Conservation (phyloP, 164 flowering plant species). For the Stephania japonica region DNA sequence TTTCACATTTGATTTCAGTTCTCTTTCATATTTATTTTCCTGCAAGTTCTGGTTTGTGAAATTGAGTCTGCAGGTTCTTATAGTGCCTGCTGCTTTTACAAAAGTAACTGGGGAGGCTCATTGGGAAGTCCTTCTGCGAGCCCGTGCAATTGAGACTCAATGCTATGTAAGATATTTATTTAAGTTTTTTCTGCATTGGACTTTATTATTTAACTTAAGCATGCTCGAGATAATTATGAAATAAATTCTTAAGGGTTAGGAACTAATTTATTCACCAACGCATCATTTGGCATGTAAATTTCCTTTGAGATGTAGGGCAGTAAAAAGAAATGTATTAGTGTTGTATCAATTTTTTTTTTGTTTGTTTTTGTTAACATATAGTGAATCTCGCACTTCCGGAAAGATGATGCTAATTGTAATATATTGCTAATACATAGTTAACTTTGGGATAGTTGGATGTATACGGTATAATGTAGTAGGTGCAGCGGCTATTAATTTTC, state of each 20-base stretch:
- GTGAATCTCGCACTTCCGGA: too few relatives aligned
- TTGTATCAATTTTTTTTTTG: neutral
- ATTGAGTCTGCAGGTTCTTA: conserved; percentile 46
- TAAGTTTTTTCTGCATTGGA: neutral
- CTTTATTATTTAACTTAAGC: neutral
- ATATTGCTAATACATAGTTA: neutral
- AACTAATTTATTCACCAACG: neutral
- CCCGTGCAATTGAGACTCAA: conserved; percentile 94
- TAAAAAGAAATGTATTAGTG: neutral
- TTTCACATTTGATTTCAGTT: neutral
- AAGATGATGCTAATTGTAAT: neutral
- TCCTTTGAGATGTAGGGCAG: too few relatives aligned
- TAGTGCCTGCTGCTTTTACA: conserved; percentile 90
- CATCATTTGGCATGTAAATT: too few relatives aligned
- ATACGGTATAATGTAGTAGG: too few relatives aligned
- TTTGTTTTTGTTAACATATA: neutral
- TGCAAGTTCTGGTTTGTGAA: neutral
- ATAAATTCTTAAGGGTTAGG: neutral
- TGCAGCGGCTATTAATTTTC: neutral
- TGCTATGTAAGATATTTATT: conserved; percentile 62
- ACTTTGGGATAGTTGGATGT: neutral
- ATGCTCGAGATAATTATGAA: neutral
- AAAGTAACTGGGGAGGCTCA: conserved; percentile 85
- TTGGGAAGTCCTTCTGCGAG: conserved; percentile 95
- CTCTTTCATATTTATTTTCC: neutral